Conservation (phyloP, 116 monocot genomes). For the Trichopus zeylanicus region DNA sequence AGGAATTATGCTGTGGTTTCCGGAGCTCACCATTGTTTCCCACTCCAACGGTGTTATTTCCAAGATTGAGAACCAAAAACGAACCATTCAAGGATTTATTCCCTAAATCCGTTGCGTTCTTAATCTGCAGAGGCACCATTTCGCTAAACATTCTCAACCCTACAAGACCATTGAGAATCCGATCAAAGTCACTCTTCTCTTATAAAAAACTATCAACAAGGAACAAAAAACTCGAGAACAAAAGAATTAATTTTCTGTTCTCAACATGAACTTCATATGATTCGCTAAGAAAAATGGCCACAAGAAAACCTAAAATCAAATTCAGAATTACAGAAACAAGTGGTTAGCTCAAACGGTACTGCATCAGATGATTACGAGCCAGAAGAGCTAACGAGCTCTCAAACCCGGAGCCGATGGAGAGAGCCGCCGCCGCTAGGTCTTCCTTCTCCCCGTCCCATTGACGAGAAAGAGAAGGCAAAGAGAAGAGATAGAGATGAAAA, state of each 20-base stretch:
- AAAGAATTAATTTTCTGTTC: no score
- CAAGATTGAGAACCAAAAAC: conserved; percentile 54
- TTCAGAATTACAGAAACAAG: no score
- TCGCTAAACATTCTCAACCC: not conserved
- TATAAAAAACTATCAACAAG: not conserved
- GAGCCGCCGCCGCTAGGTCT: no score
- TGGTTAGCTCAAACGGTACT: no score
- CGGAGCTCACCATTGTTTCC: conserved; percentile 13
- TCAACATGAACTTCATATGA: no score
- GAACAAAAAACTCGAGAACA: not conserved
- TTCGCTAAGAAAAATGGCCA: no score
- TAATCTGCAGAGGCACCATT: not conserved
- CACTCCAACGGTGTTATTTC: conserved; percentile 37
- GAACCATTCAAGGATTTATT: conserved; percentile 22
- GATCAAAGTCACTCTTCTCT: not conserved
- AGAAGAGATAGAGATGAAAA: not conserved
- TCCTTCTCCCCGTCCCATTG: no score
- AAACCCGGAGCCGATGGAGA: no score
- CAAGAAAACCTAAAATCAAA: no score
- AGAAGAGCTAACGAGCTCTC: no score
- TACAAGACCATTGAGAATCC: not conserved
- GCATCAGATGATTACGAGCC: no score
- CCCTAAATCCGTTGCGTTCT: not conserved
- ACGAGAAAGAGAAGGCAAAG: not conserved
- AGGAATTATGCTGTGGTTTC: not conserved